A percentile compares a stretch with the other conserved stretches of the same genome.
phyloP scores from a whole-genome alignment of 768 basidiomycete genomes.

The Leccinum incarnatum region DNA sequence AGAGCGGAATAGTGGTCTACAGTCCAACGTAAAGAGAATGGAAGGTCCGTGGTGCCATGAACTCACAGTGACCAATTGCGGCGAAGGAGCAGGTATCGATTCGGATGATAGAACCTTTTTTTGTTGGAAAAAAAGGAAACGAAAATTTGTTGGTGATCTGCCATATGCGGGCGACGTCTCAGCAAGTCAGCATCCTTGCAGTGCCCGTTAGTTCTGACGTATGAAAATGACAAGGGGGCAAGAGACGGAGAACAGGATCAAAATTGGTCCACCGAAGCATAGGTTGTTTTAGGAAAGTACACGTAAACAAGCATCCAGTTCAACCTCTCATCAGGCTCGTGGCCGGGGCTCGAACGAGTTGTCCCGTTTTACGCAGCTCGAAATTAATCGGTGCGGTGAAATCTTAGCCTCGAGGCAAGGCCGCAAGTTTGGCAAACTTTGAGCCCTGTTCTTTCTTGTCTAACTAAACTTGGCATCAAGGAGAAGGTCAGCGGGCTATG shows the following conservation, averaged over 20 bases:
- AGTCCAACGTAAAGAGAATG: background rate
- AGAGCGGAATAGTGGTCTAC: conserved; percentile 1
- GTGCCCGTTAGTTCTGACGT: background rate
- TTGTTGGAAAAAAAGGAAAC: background rate
- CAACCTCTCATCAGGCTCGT: background rate
- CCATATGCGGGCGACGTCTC: background rate
- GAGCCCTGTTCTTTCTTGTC: background rate
- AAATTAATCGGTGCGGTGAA: background rate
- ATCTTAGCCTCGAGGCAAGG: background rate
- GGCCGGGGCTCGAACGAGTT: conserved; percentile 1
- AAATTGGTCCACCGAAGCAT: background rate
- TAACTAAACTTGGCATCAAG: background rate
- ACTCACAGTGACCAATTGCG: background rate
- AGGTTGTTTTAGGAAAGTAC: background rate
- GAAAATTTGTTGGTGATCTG: background rate
- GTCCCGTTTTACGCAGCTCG: background rate
- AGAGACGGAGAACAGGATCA: background rate
- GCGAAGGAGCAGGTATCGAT: background rate
- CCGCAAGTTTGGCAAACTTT: background rate
- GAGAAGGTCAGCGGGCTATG: background rate
- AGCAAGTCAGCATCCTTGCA: background rate
- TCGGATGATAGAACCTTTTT: background rate
- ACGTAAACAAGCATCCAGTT: conserved; percentile 5
- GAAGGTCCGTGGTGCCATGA: background rate
- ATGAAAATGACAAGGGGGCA: background rate